These are phyloP conservation scores for Arabidopsis arenosa DNA, from an alignment of 345 rosid species.

Conservation along the genomic window DNA sequence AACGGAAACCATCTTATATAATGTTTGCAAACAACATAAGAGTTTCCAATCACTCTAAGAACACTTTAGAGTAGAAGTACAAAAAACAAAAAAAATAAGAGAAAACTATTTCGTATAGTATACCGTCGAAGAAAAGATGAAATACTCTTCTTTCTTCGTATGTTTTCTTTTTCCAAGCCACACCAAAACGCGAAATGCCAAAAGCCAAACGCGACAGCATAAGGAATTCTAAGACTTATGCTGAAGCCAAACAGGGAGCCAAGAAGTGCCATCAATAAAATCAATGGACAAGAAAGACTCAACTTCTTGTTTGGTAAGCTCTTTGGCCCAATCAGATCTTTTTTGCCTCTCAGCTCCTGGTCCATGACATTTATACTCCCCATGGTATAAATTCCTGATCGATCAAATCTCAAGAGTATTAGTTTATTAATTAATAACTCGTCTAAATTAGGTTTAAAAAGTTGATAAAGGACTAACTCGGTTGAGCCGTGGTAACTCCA, in stretches of 20 bases:
- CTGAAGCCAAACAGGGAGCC: conserved; percentile 75
- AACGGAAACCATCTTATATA: conserved; percentile 34
- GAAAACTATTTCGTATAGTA: conserved; percentile 29
- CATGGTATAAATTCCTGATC: conserved; percentile 65
- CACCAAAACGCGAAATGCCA: conserved; percentile 27
- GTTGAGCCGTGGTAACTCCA: conserved; percentile 74
- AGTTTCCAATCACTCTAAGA: conserved; percentile 38
- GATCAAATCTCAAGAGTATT: conserved; percentile 10
- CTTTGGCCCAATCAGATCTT: conserved; percentile 67
- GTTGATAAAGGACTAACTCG: conserved; percentile 51
- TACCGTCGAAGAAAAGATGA: conserved; percentile 22
- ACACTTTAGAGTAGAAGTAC: conserved; percentile 16
- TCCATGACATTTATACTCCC: conserved; percentile 73
- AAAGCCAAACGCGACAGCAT: conserved; percentile 17
- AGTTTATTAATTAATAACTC: background rate
- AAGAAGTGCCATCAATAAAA: conserved; percentile 70
- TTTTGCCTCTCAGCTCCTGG: conserved; percentile 65
- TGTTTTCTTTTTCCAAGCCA: conserved; percentile 17
- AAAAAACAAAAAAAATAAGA: background rate
- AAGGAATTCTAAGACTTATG: conserved; percentile 34
- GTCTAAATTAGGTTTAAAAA: background rate
- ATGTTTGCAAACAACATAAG: conserved; percentile 36
- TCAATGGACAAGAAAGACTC: conserved; percentile 60
- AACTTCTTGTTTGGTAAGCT: conserved; percentile 70
- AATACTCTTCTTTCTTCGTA: conserved; percentile 19